phyloP scores from a whole-genome alignment of 192 early-diverging fungal species.

The Entrophospora sp. region DNA sequence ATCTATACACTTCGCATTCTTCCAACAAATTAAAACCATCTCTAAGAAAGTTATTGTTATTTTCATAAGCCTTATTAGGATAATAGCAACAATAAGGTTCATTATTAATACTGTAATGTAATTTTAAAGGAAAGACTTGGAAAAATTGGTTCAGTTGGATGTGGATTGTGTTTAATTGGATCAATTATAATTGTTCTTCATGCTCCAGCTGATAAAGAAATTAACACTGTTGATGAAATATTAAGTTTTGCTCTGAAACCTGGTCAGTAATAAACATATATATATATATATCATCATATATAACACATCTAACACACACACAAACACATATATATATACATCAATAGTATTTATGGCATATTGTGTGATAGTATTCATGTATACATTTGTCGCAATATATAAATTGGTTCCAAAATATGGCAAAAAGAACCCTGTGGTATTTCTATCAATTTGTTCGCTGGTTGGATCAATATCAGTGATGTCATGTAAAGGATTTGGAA shows the following conservation, averaged over 20 bases:
- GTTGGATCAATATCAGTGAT: slow-evolving; percentile 93
- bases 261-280: slow-evolving; percentile 38
- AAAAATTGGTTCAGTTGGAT: slow-evolving; percentile 77
- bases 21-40: too few relatives aligned
- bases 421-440: slow-evolving; percentile 73
- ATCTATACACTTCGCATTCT: too few relatives aligned
- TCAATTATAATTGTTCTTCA: slow-evolving; percentile 83
- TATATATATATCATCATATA: too few relatives aligned
- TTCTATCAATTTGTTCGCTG: slow-evolving; percentile 91
- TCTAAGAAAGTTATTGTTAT: too few relatives aligned
- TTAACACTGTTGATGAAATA: slow-evolving; percentile 77
- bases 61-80: too few relatives aligned
- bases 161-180: slow-evolving; percentile 80
- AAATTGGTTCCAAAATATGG: slow-evolving; percentile 72
- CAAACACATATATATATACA: not conserved
- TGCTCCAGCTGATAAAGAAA: slow-evolving; percentile 72
- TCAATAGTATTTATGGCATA: slow-evolving; percentile 72
- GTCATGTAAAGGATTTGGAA: slow-evolving; percentile 89
- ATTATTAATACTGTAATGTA: too few relatives aligned
- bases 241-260: slow-evolving; percentile 70
- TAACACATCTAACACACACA: too few relatives aligned
- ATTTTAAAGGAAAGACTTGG: slow-evolving; percentile 85
- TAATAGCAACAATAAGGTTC: too few relatives aligned
- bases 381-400: slow-evolving; percentile 72
- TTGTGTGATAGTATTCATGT: slow-evolving; percentile 50